Percentiles rank a stretch among this genome's conserved stretches.
These are phyloP conservation scores for Penicillium cataractarum DNA, from an alignment of 495 filamentous ascomycete genomes.

Conservation along the genomic window DNA sequence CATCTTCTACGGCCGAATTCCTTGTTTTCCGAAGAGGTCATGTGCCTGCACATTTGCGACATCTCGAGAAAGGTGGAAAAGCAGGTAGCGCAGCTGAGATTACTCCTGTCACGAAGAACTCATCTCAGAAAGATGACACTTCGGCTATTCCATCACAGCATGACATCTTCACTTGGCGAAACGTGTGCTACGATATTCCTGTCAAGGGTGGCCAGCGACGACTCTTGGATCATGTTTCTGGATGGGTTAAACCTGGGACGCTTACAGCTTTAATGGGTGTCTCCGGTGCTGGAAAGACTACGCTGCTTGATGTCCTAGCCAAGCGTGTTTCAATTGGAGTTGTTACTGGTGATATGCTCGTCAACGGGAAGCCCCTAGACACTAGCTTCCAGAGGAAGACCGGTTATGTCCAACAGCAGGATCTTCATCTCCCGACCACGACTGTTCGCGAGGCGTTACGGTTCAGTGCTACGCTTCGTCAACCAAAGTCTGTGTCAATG, in stretches of 20 bases:
- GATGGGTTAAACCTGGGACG: slow-evolving; percentile 71
- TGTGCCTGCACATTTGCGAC: slow-evolving; percentile 38
- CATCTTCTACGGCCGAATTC: slow-evolving; percentile 47
- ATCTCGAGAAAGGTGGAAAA: slow-evolving; percentile 33
- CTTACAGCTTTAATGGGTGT: slow-evolving; percentile 68
- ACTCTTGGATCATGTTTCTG: slow-evolving; percentile 64
- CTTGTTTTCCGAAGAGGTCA: slow-evolving; percentile 48
- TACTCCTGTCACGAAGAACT: slow-evolving; percentile 24
- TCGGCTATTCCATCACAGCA: slow-evolving; percentile 49
- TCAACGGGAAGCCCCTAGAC: slow-evolving; percentile 61
- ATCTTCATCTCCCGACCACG: slow-evolving; percentile 79
- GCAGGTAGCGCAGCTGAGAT: slow-evolving; percentile 21
- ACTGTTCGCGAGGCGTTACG: slow-evolving; percentile 82
- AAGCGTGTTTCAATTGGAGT: slow-evolving; percentile 56
- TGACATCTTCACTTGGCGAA: slow-evolving; percentile 76
- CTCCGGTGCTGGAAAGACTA: slow-evolving; percentile 69
- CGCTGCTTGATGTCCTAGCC: slow-evolving; percentile 64
- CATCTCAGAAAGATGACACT: slow-evolving; percentile 26
- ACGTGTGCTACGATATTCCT: slow-evolving; percentile 72
- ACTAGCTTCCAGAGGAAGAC: slow-evolving; percentile 87
- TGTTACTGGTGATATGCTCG: slow-evolving; percentile 57
- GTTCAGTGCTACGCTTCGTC: slow-evolving; percentile 84
- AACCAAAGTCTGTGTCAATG: slow-evolving; percentile 58
- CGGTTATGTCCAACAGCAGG: slow-evolving; percentile 92
- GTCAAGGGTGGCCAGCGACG: slow-evolving; percentile 60